phyloP scores from a whole-genome alignment of 2,329 filamentous ascomycete species.

The Penicillium sp. region DNA sequence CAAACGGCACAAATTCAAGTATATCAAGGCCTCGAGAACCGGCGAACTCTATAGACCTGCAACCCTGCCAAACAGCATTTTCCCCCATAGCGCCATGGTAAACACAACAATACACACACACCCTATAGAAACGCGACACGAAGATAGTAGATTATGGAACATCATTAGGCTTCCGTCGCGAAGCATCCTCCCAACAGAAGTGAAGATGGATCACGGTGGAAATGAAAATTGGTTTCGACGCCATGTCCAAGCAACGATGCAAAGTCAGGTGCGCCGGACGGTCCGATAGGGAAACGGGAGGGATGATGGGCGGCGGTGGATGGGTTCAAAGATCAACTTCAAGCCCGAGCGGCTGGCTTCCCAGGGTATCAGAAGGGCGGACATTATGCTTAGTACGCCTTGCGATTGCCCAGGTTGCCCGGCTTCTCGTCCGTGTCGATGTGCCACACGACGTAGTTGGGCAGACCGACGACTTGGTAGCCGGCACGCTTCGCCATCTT shows the following conservation, averaged over 20 bases:
- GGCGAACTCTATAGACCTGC: constrained; percentile 30
- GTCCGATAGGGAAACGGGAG: constrained; percentile 14
- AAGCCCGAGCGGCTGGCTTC: constrained; percentile 15
- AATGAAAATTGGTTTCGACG: constrained; percentile 15
- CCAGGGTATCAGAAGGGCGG: constrained; percentile 10
- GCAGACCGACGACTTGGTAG: constrained; percentile 87
- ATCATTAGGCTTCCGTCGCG: constrained; percentile 37
- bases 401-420: constrained; percentile 64
- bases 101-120: constrained; percentile 27
- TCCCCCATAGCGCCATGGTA: constrained; percentile 43
- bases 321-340: constrained; percentile 28
- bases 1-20: constrained; percentile 21
- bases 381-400: constrained; percentile 38
- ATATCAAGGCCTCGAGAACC: constrained; percentile 28
- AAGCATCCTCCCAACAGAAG: constrained; percentile 27
- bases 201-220: constrained; percentile 19
- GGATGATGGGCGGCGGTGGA: constrained; percentile 23
- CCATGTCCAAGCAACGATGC: too few species aligned
- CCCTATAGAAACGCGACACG: constrained; percentile 35
- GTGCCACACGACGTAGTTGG: constrained; percentile 99
- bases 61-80: constrained; percentile 38
- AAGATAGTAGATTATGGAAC: constrained; percentile 40
- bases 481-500: constrained; percentile 98
- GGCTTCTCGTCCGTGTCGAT: constrained; percentile 95
- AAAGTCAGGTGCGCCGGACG: constrained; percentile 4